These are phyloP conservation scores for Coemansia furcata DNA, from an alignment of 192 early-diverging fungal genomes.

Conservation along the genomic window DNA sequence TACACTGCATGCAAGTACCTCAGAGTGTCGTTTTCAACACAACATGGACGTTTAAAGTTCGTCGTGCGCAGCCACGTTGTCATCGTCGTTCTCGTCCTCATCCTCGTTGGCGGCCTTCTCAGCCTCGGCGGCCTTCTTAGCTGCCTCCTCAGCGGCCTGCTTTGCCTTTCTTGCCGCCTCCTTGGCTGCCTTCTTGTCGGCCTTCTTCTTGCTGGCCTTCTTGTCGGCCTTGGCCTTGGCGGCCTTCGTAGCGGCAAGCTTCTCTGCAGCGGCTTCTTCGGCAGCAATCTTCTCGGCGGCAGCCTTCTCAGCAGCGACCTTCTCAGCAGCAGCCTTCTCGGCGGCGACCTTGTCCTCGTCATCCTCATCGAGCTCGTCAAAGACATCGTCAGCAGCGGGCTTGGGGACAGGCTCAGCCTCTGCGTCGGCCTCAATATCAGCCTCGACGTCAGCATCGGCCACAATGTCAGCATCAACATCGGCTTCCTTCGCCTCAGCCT, in stretches of 20 bases:
- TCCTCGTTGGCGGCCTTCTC: slow-evolving; percentile 22
- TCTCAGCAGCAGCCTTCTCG: slow-evolving; percentile 11
- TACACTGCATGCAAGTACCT: neutral
- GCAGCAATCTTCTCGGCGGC: slow-evolving; percentile 2
- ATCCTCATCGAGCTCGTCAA: slow-evolving; percentile 12
- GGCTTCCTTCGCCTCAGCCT: slow-evolving; percentile 14
- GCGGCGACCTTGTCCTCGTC: slow-evolving; percentile 11
- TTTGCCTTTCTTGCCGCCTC: slow-evolving; percentile 8
- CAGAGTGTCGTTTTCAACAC: neutral
- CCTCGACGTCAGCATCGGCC: neutral
- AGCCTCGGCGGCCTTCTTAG: slow-evolving; percentile 28
- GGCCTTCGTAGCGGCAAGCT: neutral
- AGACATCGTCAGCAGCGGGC: slow-evolving; percentile 6
- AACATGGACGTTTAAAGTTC: slow-evolving; percentile 34
- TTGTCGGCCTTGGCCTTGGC: slow-evolving; percentile 13
- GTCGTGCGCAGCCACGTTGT: slow-evolving; percentile 34
- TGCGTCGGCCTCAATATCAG: slow-evolving; percentile 5
- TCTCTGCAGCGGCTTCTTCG: slow-evolving; percentile 10
- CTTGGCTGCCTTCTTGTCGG: slow-evolving; percentile 23
- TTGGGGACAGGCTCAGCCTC: neutral
- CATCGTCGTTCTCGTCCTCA: slow-evolving; percentile 24
- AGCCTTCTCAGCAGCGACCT: slow-evolving; percentile 4
- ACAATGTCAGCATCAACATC: slow-evolving; percentile 12
- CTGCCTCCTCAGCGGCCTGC: slow-evolving; percentile 20
- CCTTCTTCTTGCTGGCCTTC: slow-evolving; percentile 13